Evolutionary conservation across 768 basidiomycete genomes (phyloP), one percentile per base, ranked within the genome.

Genomic region (Pulveroboletus sp.): DNA sequence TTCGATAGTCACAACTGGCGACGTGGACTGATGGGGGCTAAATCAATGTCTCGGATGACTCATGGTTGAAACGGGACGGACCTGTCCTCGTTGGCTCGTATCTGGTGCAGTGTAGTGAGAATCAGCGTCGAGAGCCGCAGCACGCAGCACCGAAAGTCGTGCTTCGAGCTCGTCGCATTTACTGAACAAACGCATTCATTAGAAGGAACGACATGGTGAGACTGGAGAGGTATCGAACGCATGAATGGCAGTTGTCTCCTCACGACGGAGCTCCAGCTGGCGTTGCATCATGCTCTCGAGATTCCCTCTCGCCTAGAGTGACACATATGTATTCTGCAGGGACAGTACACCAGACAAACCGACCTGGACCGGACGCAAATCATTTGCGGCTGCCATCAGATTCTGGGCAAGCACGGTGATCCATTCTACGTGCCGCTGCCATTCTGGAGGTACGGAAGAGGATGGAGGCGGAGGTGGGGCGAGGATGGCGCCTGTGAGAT

Each of bases 301-400:
- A 58, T 86, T 89, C 31, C 79, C 85, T 55, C 92, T 74, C 13
- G 92, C 91, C 85, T 91, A 56, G 14, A 13, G 17, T 16, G 21
- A 25, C 29, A n/a, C 10, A 10, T 56, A 23, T 25, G 25, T 39
- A 29, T 45, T 50, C 23, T 48, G 27, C 16, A 16, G 39, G 23
- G 21, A 7, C 19, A 16, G 17, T 23, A 33, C 29, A 50, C 24
- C n/a, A 43, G 43, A 39, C 46, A 36, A 53, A 62, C 69, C 11
- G 21, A 84, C 90, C 78, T 94, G 92, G 5, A 93, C 87, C 1
- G 91, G 92, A 21, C 93, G 80, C 43, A 94, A 69, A 58, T 93
- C 91, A 60, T 95, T 95, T 32, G 88, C 89, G 16, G 89, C 87
- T 13, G 85, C 88, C 81, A 94, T 90, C 48, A 95, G 76, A 64